Evolutionary conservation across 768 basidiomycete species (phyloP).

Genomic region (Tulasnella sp.): DNA sequence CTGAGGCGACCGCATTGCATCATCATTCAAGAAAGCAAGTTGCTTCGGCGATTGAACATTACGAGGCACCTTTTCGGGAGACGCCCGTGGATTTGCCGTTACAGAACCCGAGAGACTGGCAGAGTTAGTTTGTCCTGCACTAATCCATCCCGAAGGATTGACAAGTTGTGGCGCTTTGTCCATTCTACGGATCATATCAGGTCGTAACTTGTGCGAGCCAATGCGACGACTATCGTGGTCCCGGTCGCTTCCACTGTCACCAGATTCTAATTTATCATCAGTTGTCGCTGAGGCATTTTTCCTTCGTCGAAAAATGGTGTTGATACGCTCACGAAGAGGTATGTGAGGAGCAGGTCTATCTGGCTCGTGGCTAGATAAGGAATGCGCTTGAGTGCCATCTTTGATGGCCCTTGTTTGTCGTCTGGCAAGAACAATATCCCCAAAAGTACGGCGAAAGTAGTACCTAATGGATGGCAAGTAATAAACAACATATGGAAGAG

Average conservation of each 20-base stretch:
- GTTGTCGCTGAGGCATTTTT: not conserved
- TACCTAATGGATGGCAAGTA: constrained; percentile 30
- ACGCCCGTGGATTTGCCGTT: not conserved
- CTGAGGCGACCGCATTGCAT: not conserved
- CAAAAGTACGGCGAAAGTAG: constrained; percentile 59
- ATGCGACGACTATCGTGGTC: too few relatives aligned
- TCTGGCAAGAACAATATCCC: constrained; percentile 32
- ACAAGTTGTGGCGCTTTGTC: constrained; percentile 54
- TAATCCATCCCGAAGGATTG: constrained; percentile 62
- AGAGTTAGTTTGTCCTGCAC: constrained; percentile 26
- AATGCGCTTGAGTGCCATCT: constrained; percentile 5
- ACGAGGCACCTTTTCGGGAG: not conserved
- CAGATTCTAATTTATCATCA: not conserved
- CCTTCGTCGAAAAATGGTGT: not conserved
- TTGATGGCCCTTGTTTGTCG: constrained; percentile 6
- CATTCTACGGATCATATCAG: constrained; percentile 64
- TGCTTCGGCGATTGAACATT: not conserved
- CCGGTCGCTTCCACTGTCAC: constrained; percentile 1
- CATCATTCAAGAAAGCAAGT: not conserved
- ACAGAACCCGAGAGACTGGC: not conserved
- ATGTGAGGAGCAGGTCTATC: too few relatives aligned
- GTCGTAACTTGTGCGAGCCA: constrained; percentile 29
- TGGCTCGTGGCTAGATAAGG: too few relatives aligned
- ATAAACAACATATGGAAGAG: not conserved
- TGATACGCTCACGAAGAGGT: not conserved